Percentiles rank a stretch among this genome's conserved stretches.
Evolutionary conservation across 129 eudicot species (phyloP).

Genomic region (Centrapalus pauciflorus): DNA sequence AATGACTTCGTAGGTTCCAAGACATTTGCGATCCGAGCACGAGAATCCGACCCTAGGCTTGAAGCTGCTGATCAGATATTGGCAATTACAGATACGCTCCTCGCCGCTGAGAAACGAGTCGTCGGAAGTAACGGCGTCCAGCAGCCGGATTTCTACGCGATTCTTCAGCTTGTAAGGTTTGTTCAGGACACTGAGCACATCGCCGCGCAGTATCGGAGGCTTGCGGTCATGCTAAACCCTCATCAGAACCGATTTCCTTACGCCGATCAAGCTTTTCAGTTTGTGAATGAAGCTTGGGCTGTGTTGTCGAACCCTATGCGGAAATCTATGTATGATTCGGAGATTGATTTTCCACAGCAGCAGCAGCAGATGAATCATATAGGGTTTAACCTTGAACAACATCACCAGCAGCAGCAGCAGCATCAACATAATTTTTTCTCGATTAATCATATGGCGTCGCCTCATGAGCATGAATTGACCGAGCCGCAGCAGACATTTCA

Average conservation of each 20-base stretch:
- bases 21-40: conserved; percentile 85
- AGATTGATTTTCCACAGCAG: conserved; percentile 39
- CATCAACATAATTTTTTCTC: conserved; percentile 27
- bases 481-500: conserved; percentile 20
- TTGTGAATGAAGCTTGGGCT: conserved; percentile 70
- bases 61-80: conserved; percentile 70
- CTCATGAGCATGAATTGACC: conserved; percentile 19
- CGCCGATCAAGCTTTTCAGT: conserved; percentile 68
- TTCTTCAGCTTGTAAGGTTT: conserved; percentile 58
- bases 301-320: conserved; percentile 63
- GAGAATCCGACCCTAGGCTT: conserved; percentile 78
- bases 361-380: conserved; percentile 25
- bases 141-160: conserved; percentile 59
- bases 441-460: conserved; percentile 20
- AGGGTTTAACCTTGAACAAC: conserved; percentile 29
- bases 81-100: conserved; percentile 67
- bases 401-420: conserved; percentile 21
- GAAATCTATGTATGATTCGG: conserved; percentile 64
- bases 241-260: conserved; percentile 20
- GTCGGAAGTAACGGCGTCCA: conserved; percentile 23
- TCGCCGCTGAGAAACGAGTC: conserved; percentile 70
- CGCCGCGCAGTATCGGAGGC: conserved; percentile 54
- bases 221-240: conserved; percentile 40
- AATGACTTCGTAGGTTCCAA: conserved; percentile 75
- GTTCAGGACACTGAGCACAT: conserved; percentile 57